Conservation (phyloP, 257 asterid species). For the Nyctanthes arbortristis region DNA sequence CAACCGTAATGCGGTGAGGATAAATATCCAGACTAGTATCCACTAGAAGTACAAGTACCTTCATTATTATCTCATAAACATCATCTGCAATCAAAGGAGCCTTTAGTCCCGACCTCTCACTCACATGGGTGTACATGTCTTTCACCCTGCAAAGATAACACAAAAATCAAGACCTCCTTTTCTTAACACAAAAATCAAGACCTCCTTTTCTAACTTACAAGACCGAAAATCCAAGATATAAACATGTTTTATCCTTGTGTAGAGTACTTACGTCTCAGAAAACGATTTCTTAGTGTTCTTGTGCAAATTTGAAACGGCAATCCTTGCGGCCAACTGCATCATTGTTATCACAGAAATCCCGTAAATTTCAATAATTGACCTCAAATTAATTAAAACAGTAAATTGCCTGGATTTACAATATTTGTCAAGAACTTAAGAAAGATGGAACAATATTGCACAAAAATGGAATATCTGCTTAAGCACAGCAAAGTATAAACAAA, state of each 20-base stretch:
- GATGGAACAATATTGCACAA: background rate
- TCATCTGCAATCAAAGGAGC: constrained; percentile 92
- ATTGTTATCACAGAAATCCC: background rate
- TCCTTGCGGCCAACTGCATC: constrained; percentile 94
- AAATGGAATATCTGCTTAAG: background rate
- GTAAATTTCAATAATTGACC: background rate
- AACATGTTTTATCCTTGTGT: no score
- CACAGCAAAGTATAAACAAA: background rate
- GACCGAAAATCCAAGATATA: no score
- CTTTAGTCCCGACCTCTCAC: constrained; percentile 76
- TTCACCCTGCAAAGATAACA: constrained; percentile 49
- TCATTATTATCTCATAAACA: constrained; percentile 76
- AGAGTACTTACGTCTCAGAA: constrained; percentile 83
- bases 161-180: background rate
- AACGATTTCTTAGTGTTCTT: constrained; percentile 92
- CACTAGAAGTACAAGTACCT: constrained; percentile 42
- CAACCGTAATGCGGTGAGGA: background rate
- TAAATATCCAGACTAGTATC: background rate
- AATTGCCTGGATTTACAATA: background rate
- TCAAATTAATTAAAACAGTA: background rate
- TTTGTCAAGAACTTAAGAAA: background rate
- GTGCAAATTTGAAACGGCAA: constrained; percentile 97
- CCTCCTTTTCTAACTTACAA: no score
- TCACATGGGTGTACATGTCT: constrained; percentile 82
- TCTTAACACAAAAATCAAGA: no score